A percentile compares a stretch with the other conserved stretches of the same genome.
These are phyloP conservation scores for Aureobasidium sp. DNA, from an alignment of 2,329 filamentous ascomycete genomes.

Conservation along the genomic window DNA sequence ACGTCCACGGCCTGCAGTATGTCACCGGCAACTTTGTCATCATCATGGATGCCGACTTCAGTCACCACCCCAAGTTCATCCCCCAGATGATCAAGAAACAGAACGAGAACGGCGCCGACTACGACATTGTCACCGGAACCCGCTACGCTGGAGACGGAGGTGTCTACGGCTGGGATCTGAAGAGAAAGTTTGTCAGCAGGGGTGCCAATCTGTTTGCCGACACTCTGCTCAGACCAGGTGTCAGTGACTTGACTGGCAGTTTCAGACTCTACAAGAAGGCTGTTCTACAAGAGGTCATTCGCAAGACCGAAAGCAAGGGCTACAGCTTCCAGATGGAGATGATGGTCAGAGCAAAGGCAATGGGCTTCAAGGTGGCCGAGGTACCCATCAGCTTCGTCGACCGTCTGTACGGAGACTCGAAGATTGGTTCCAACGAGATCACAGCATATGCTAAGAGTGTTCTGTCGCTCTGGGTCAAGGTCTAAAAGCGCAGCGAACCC, in stretches of 20 bases:
- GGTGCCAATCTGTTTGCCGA: conserved; percentile 95
- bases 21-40: conserved; percentile 90
- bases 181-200: conserved; percentile 64
- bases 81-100: conserved; percentile 84
- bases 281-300: conserved; percentile 83
- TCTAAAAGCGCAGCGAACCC: conserved; percentile 23
- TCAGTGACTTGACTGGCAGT: conserved; percentile 90
- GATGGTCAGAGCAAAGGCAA: conserved; percentile 94
- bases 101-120: conserved; percentile 63
- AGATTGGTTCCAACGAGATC: conserved; percentile 91
- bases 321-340: conserved; percentile 99
- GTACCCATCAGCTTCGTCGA: conserved; percentile 97
- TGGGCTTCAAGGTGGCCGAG: conserved; percentile 90
- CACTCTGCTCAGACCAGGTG: conserved; percentile 83
- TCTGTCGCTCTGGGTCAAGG: conserved; percentile 41
- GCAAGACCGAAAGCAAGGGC: conserved; percentile 86
- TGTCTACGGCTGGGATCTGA: conserved; percentile 94
- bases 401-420: conserved; percentile 87
- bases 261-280: conserved; percentile 91
- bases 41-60: conserved; percentile 99
- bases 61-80: conserved; percentile 98
- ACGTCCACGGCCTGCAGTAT: conserved; percentile 89
- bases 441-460: conserved; percentile 80
- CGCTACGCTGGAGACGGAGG: conserved; percentile 79
- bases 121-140: conserved; percentile 95